These are phyloP conservation scores for Aureobasidium melanogenum DNA, from an alignment of 2,329 filamentous ascomycete genomes.

Conservation along the genomic window DNA sequence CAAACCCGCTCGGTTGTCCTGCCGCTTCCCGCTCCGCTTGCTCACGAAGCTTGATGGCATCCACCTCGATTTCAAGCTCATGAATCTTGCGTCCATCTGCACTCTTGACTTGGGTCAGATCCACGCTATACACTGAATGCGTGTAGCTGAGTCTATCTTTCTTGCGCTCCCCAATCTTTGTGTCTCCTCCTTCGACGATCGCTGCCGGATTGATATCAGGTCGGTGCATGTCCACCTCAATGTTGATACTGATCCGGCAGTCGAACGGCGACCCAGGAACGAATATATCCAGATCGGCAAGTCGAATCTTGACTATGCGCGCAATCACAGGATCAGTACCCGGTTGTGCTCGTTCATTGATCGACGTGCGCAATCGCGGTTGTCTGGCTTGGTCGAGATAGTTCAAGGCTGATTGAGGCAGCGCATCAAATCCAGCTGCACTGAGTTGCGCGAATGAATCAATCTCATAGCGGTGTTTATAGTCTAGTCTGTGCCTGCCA, in stretches of 20 bases:
- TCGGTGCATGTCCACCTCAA: constrained; percentile 70
- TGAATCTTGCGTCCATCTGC: constrained; percentile 53
- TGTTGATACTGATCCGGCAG: constrained; percentile 86
- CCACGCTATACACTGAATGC: constrained; percentile 80
- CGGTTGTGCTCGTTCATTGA: constrained; percentile 50
- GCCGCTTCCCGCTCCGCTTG: constrained; percentile 22
- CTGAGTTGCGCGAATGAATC: constrained; percentile 79
- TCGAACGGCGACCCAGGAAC: constrained; percentile 72
- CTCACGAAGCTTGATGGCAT: constrained; percentile 53
- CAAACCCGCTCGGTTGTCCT: constrained; percentile 50
- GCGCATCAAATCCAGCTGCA: constrained; percentile 45
- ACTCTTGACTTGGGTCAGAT: constrained; percentile 74
- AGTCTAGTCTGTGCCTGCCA: constrained; percentile 58
- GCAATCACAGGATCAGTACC: constrained; percentile 55
- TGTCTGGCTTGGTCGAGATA: constrained; percentile 37
- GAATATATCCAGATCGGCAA: constrained; percentile 80
- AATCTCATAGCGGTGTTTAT: constrained; percentile 62
- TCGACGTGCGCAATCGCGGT: constrained; percentile 51
- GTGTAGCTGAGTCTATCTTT: constrained; percentile 91
- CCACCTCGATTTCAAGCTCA: constrained; percentile 72
- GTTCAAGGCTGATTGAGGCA: constrained; percentile 40
- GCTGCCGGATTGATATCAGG: constrained; percentile 47
- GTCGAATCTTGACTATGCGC: constrained; percentile 85
- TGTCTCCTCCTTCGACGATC: constrained; percentile 43
- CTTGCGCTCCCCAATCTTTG: constrained; percentile 30